Conservation (phyloP, 2,329 filamentous ascomycete genomes). For the Fusarium guadeloupense region DNA sequence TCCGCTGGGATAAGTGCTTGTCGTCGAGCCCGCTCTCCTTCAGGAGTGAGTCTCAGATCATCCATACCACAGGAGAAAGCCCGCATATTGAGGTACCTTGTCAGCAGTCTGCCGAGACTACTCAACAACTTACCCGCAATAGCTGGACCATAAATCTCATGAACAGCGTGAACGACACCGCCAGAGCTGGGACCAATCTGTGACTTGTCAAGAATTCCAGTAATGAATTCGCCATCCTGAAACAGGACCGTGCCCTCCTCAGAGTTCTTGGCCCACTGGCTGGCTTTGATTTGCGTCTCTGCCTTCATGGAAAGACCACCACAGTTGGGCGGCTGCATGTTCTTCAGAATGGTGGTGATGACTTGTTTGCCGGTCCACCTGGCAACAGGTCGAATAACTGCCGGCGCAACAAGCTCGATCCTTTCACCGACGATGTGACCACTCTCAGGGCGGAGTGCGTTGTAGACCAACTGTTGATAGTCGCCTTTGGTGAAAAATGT, state of each 20-base stretch:
- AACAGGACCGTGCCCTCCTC: conserved; percentile 87
- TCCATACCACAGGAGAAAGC: conserved; percentile 98
- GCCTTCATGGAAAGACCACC: conserved; percentile 82
- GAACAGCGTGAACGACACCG: conserved; percentile 89
- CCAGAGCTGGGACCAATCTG: conserved; percentile 90
- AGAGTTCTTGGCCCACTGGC: conserved; percentile 77
- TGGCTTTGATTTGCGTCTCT: conserved; percentile 79
- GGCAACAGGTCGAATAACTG: conserved; percentile 80
- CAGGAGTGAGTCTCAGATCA: conserved; percentile 83
- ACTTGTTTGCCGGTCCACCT: conserved; percentile 98
- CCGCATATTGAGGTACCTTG: conserved; percentile 88
- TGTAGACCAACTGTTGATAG: conserved; percentile 95
- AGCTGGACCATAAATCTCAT: conserved; percentile 91
- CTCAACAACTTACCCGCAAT: conserved; percentile 88
- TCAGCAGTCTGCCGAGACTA: conserved; percentile 87
- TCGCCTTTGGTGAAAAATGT: conserved; percentile 88
- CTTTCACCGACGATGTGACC: conserved; percentile 86
- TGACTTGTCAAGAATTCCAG: conserved; percentile 93
- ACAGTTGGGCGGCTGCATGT: conserved; percentile 82
- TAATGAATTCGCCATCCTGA: conserved; percentile 85
- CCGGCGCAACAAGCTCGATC: conserved; percentile 82
- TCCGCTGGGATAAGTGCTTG: conserved; percentile 74
- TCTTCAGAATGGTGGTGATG: conserved; percentile 90
- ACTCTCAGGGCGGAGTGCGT: conserved; percentile 86
- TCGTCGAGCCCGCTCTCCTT: conserved; percentile 77